Evolutionary conservation across 2,329 filamentous ascomycete species (phyloP).

Genomic region (Neoscytalidium dimidiatum): DNA sequence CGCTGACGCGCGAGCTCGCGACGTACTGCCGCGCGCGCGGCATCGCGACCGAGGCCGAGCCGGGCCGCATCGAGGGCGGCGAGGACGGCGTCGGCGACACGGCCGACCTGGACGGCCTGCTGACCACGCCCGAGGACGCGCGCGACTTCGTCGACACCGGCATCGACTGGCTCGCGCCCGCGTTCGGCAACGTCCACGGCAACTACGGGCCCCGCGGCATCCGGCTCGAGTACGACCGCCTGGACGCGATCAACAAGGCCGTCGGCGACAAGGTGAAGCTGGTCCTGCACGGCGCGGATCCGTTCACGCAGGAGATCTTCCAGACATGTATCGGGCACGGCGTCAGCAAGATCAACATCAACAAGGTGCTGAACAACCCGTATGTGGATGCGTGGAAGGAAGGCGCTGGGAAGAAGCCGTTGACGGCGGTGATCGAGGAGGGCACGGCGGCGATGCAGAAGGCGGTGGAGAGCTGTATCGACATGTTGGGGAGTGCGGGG

Average conservation of each 20-base stretch:
- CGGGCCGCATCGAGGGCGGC: slow-evolving; percentile 69
- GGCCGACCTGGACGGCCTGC: slow-evolving; percentile 60
- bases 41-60: slow-evolving; percentile 71
- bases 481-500: slow-evolving; percentile 47
- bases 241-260: slow-evolving; percentile 51
- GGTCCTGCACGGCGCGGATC: slow-evolving; percentile 62
- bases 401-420: slow-evolving; percentile 52
- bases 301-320: slow-evolving; percentile 58
- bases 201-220: slow-evolving; percentile 31
- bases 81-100: slow-evolving; percentile 75
- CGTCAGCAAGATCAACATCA: slow-evolving; percentile 60
- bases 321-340: slow-evolving; percentile 56
- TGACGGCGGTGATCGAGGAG: slow-evolving; percentile 58
- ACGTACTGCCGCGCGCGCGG: slow-evolving; percentile 64
- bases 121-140: slow-evolving; percentile 70
- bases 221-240: slow-evolving; percentile 60
- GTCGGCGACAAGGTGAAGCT: slow-evolving; percentile 53
- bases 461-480: slow-evolving; percentile 59
- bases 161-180: slow-evolving; percentile 73
- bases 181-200: slow-evolving; percentile 72
- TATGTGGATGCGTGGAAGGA: slow-evolving; percentile 51
- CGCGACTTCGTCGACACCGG: slow-evolving; percentile 70
- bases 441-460: slow-evolving; percentile 57
- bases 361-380: slow-evolving; percentile 58
- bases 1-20: slow-evolving; percentile 63